Conservation (phyloP, 495 filamentous ascomycete genomes). For the Lasiosphaeria hispida region DNA sequence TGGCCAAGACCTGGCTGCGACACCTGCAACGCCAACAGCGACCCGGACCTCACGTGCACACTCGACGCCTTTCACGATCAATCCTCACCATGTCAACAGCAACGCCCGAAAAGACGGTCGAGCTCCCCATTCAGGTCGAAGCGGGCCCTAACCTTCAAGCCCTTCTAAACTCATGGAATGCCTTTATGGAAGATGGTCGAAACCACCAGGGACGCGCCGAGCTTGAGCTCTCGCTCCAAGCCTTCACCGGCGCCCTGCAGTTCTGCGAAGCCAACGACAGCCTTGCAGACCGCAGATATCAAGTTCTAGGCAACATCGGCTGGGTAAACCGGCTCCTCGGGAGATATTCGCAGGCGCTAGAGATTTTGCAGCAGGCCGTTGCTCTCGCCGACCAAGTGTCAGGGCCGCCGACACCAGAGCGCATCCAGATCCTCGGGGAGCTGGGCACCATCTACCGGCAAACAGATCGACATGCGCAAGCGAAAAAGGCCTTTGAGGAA, state of each 20-base stretch:
- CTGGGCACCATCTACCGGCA: constrained; percentile 32
- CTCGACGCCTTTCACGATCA: too few species aligned
- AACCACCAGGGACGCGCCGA: too few species aligned
- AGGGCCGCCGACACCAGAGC: background rate
- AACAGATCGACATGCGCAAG: constrained; percentile 23
- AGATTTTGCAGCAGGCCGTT: constrained; percentile 8
- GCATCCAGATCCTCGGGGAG: constrained; percentile 25
- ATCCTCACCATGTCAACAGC: too few species aligned
- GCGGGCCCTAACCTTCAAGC: too few species aligned
- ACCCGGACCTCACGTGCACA: too few species aligned
- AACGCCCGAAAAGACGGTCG: too few species aligned
- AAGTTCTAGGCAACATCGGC: constrained; percentile 17
- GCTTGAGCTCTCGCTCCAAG: constrained; percentile 4
- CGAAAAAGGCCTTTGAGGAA: constrained; percentile 19
- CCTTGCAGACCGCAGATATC: constrained; percentile 1
- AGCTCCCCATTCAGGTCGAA: too few species aligned
- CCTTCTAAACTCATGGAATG: too few species aligned
- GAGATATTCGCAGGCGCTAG: constrained; percentile 21
- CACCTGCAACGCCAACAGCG: too few species aligned
- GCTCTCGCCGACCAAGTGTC: constrained; percentile 4
- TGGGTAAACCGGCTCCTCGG: constrained; percentile 24
- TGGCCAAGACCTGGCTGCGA: too few species aligned
- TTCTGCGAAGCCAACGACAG: constrained; percentile 4
- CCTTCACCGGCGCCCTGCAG: constrained; percentile 13
- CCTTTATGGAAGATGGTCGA: too few species aligned